Evolutionary conservation across 2,329 filamentous ascomycete genomes (phyloP).

Genomic region (Juglanconis juglandina): DNA sequence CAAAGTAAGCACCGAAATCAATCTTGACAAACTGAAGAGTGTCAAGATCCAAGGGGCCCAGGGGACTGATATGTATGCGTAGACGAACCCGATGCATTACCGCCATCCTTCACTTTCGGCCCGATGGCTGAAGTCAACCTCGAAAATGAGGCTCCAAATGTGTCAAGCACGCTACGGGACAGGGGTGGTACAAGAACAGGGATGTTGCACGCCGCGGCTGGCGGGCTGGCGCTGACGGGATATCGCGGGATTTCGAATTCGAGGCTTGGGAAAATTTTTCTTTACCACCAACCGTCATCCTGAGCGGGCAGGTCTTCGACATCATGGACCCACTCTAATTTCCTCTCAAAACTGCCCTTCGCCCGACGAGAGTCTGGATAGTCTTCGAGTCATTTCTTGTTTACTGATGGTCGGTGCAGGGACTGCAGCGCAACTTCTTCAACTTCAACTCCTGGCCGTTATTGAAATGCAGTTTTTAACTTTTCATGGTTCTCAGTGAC

Average conservation of each 20-base stretch:
- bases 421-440: no score
- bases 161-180: not conserved
- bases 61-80: no score
- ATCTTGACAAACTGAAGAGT: no score
- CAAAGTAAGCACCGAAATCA: no score
- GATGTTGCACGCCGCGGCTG: constrained; percentile 5
- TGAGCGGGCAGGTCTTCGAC: not conserved
- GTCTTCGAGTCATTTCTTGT: no score
- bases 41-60: no score
- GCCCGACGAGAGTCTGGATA: no score
- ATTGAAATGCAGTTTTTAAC: no score
- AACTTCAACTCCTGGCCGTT: no score
- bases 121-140: not conserved
- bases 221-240: constrained; percentile 9
- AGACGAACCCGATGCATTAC: no score
- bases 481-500: not conserved
- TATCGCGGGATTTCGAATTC: constrained; percentile 11
- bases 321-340: constrained; percentile 4
- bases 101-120: no score
- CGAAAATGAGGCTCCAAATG: constrained; percentile 13
- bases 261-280: constrained; percentile 8
- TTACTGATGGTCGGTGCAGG: no score
- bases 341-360: not conserved
- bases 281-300: not conserved
- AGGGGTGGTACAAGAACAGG: not conserved